phyloP scores from a whole-genome alignment of 345 rosid species.

The Lepidium aucheri region DNA sequence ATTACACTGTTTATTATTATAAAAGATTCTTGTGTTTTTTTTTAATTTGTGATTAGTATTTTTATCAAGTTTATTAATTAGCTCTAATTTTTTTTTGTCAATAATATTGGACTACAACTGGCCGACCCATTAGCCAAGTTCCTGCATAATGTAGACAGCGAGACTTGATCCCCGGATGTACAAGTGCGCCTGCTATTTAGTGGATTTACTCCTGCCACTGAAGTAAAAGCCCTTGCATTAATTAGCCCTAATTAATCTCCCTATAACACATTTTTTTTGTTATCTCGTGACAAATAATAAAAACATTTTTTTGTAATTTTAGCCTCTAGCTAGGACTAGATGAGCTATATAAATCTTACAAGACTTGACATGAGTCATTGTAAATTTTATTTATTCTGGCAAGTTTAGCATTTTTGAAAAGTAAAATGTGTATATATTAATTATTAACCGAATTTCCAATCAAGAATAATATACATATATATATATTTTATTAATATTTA shows the following conservation, averaged over 20 bases:
- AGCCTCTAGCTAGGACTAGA: conserved; percentile 11
- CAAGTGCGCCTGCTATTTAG: too few species aligned
- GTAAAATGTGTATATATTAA: background rate
- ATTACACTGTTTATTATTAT: background rate
- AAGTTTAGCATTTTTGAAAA: background rate
- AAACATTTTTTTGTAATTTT: conserved; percentile 4
- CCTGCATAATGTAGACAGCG: too few species aligned
- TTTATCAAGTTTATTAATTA: background rate
- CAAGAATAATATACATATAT: background rate
- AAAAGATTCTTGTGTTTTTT: background rate
- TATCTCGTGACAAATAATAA: conserved; percentile 24
- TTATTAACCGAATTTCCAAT: background rate
- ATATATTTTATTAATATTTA: background rate
- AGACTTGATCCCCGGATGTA: too few species aligned
- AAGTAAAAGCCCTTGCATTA: too few species aligned
- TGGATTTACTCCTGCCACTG: too few species aligned
- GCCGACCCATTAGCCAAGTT: too few species aligned
- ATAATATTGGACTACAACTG: too few species aligned
- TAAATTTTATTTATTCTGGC: background rate
- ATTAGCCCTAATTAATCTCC: background rate
- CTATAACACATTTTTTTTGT: background rate
- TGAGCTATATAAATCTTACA: conserved; percentile 4
- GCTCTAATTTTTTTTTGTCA: too few species aligned
- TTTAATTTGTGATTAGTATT: background rate
- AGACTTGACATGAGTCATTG: conserved; percentile 16